Base-by-base conservation (phyloP, 139 green algal species). In the Tetratostichococcus sp. region DNA sequence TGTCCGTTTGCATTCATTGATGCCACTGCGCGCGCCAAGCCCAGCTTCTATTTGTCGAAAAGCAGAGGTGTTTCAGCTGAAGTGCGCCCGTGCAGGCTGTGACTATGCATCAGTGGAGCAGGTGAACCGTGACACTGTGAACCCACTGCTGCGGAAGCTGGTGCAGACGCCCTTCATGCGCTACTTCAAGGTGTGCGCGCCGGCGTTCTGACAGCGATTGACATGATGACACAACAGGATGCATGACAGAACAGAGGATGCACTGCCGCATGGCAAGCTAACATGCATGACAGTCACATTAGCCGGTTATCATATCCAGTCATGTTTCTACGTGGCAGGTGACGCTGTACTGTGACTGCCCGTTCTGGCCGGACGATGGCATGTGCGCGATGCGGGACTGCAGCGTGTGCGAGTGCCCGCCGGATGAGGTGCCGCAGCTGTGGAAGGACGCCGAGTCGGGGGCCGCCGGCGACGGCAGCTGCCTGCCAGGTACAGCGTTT, bases 321-420 rank as follows among this genome's bases (percentile, higher is more conserved):
- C n/a, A n/a, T n/a, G n/a, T n/a, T n/a, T n/a, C n/a, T n/a, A n/a
- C n/a, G n/a, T n/a, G n/a, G 11, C 83, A 93, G 88, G 91, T 94
- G 22, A 91, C 94, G 84, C 83, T 97, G 73, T 92, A 91, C 75
- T 97, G 94, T 75, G 91, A 97, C 78, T 98, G 94, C 79, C 93
- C 90, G 1, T 87, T 98, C 75, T 98, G 94, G 94, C 93, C 91
- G 0, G 94, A 98, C 65, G 94, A 98, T 82, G 88, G 85, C 73
- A 97, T 97, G 93, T 98, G 94, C 83, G 74, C 81, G 32, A 69
- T 96, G 73, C 76, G 84, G 72, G 68, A 91, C 62, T 97, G 94
- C 83, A 86, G 76, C 19, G 93, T 98, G 67, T 95, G 90, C 78
- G 89, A 96, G 84, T 98, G 93, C 68, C 86, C 90, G 31, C 76